A percentile compares a stretch with the other conserved stretches of the same genome.
phyloP scores from a whole-genome alignment of 2,329 filamentous ascomycete genomes.

The Pseudogymnoascus sp. region DNA sequence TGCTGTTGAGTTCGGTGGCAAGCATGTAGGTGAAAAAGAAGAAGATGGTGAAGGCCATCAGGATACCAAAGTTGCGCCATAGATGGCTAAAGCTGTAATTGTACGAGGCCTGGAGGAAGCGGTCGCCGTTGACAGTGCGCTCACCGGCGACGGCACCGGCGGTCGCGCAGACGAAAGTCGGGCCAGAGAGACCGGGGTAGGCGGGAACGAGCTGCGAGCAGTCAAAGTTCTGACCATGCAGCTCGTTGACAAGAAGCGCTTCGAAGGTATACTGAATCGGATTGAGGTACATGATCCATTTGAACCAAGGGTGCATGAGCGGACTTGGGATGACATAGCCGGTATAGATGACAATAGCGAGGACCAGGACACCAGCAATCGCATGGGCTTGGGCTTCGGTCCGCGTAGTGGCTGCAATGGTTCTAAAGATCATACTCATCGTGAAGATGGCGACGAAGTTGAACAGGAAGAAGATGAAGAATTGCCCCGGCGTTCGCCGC shows the following conservation, averaged over 20 bases:
- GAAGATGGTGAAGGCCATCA: slow-evolving; percentile 54
- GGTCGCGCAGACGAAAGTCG: slow-evolving; percentile 46
- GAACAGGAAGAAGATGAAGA: slow-evolving; percentile 78
- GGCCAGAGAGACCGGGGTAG: slow-evolving; percentile 11
- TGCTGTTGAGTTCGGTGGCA: slow-evolving; percentile 52
- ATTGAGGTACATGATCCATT: slow-evolving; percentile 70
- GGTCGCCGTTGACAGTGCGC: slow-evolving; percentile 44
- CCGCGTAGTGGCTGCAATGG: slow-evolving; percentile 63
- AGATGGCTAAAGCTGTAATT: slow-evolving; percentile 48
- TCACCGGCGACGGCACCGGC: slow-evolving; percentile 48
- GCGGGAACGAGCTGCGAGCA: slow-evolving; percentile 20
- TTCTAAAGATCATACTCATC: slow-evolving; percentile 81
- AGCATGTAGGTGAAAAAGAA: slow-evolving; percentile 56
- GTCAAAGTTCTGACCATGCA: slow-evolving; percentile 30
- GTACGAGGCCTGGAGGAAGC: slow-evolving; percentile 47
- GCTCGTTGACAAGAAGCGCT: slow-evolving; percentile 72
- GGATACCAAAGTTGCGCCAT: slow-evolving; percentile 63
- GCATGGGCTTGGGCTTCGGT: slow-evolving; percentile 57
- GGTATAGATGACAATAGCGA: slow-evolving; percentile 17
- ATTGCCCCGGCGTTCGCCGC: slow-evolving; percentile 61
- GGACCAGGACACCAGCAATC: slow-evolving; percentile 42
- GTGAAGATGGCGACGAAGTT: slow-evolving; percentile 62
- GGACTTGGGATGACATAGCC: slow-evolving; percentile 34
- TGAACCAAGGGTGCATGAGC: slow-evolving; percentile 68
- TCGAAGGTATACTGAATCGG: slow-evolving; percentile 75